A percentile compares a stretch with the other conserved stretches of the same genome.
phyloP scores from a whole-genome alignment of 2,329 filamentous ascomycete genomes.

The Verticillium dahliae region DNA sequence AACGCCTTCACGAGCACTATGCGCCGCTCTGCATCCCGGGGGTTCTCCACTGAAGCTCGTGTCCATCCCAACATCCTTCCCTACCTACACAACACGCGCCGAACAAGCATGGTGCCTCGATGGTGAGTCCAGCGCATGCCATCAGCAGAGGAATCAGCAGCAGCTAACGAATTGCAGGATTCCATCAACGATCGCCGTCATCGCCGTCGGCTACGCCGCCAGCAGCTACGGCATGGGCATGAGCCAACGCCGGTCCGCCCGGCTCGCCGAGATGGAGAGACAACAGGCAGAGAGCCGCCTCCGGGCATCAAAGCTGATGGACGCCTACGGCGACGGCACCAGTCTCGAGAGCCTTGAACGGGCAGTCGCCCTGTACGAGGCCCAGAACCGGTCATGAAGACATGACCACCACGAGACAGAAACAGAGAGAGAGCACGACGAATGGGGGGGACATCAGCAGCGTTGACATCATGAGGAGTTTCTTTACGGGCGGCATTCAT shows the following conservation, averaged over 20 bases:
- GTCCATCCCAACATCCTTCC: conserved; percentile 25
- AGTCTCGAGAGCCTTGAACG: conserved; percentile 41
- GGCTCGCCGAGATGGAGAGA: conserved; percentile 22
- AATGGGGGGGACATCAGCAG: not conserved
- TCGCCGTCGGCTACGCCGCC: conserved; percentile 25
- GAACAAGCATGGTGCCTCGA: conserved; percentile 16
- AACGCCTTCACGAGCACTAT: conserved; percentile 2
- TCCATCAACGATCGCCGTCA: conserved; percentile 22
- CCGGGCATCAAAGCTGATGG: conserved; percentile 35
- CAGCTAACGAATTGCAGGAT: conserved; percentile 16
- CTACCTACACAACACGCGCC: conserved; percentile 19
- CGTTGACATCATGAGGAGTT: not conserved
- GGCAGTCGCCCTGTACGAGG: conserved; percentile 39
- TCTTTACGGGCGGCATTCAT: not conserved
- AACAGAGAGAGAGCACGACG: not conserved
- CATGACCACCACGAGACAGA: not conserved
- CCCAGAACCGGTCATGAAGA: conserved; percentile 8
- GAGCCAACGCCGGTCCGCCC: conserved; percentile 14
- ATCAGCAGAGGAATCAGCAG: not conserved
- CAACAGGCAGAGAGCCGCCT: conserved; percentile 26
- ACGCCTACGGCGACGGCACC: conserved; percentile 43
- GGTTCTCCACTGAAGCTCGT: conserved; percentile 26
- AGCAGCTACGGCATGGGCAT: conserved; percentile 23
- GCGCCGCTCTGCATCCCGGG: conserved; percentile 13
- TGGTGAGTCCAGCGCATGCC: conserved; percentile 3